Evolutionary conservation across 495 filamentous ascomycete genomes (phyloP).

Genomic region (Neurospora tetrasperma): DNA sequence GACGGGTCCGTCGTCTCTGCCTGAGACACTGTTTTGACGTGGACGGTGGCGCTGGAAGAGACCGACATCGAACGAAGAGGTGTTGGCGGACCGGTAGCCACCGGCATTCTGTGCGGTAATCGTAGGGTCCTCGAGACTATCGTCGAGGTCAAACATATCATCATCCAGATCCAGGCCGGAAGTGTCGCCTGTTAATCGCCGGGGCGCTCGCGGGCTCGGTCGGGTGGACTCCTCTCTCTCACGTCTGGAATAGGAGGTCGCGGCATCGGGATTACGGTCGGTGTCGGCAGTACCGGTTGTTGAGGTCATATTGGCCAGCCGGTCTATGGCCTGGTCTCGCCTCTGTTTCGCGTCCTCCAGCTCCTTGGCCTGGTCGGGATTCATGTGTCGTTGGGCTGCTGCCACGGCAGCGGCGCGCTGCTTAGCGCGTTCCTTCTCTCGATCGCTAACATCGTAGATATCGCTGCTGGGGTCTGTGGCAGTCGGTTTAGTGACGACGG

Average conservation of each 20-base stretch:
- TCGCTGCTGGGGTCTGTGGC: constrained; percentile 19
- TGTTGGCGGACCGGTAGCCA: constrained; percentile 32
- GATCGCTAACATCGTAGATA: constrained; percentile 36
- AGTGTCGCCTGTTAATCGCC: constrained; percentile 23
- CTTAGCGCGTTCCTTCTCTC: constrained; percentile 28
- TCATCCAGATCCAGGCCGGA: constrained; percentile 40
- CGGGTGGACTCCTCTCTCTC: constrained; percentile 14
- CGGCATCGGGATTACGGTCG: constrained; percentile 13
- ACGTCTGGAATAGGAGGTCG: constrained; percentile 4
- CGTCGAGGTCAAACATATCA: constrained; percentile 34
- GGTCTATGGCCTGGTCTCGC: constrained; percentile 31
- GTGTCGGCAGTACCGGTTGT: constrained; percentile 11
- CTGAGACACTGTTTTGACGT: constrained; percentile 36
- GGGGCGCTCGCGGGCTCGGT: constrained; percentile 12
- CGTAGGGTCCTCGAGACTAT: constrained; percentile 28
- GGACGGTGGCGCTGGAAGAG: constrained; percentile 33
- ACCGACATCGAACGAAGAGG: constrained; percentile 32
- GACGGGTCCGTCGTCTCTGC: constrained; percentile 33
- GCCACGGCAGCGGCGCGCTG: constrained; percentile 7
- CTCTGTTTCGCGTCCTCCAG: constrained; percentile 22
- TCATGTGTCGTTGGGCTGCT: not conserved
- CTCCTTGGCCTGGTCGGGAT: constrained; percentile 21
- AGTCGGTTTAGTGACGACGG: not conserved
- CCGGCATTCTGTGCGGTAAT: constrained; percentile 18
- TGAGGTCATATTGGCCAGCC: constrained; percentile 30